These are phyloP conservation scores for Puya raimondii DNA, from an alignment of 176 grass and related monocot genomes.

Conservation along the genomic window DNA sequence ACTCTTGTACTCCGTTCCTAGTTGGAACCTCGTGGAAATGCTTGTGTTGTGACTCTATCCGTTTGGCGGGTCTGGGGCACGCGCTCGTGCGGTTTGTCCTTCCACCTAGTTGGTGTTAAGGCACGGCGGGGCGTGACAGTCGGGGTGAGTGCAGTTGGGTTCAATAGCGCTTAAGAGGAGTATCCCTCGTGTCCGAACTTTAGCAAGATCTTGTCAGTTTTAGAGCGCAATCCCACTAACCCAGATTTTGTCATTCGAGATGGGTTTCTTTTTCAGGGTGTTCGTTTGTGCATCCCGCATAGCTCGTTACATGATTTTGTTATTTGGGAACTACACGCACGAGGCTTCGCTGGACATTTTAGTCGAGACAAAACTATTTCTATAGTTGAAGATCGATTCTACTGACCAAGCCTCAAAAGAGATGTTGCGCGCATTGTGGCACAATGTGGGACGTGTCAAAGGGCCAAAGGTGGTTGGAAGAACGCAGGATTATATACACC, in stretches of 20 bases:
- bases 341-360: constrained; percentile 9
- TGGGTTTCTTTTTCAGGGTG: not conserved
- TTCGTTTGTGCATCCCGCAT: not conserved
- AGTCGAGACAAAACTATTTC: not conserved
- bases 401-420: not conserved
- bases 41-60: too few relatives aligned
- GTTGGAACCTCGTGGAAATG: too few relatives aligned
- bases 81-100: too few relatives aligned
- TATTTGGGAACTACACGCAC: not conserved
- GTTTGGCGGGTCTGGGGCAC: too few relatives aligned
- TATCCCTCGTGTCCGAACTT: not conserved
- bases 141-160: too few relatives aligned
- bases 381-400: constrained; percentile 1
- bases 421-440: not conserved
- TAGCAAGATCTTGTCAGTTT: not conserved
- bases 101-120: too few relatives aligned
- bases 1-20: too few relatives aligned
- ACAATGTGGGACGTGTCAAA: not conserved
- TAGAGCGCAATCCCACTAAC: not conserved
- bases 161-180: too few relatives aligned
- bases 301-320: not conserved
- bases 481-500: not conserved
- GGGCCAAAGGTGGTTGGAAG: not conserved
- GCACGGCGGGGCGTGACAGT: too few relatives aligned
- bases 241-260: not conserved